phyloP scores from a whole-genome alignment of 257 asterid species.

The Asclepias syriaca region DNA sequence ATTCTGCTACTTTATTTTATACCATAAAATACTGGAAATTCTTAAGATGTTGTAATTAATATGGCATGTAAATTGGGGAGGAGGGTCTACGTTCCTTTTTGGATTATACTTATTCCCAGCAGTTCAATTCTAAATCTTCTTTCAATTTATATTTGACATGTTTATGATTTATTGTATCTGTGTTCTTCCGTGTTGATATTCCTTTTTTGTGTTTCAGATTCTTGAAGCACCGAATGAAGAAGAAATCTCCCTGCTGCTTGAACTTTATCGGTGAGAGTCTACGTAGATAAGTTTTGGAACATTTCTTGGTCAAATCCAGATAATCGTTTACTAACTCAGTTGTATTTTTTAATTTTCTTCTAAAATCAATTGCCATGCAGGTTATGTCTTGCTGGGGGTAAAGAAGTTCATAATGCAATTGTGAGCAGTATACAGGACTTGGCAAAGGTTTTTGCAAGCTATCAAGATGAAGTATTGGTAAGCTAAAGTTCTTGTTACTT shows the following conservation, averaged over 20 bases:
- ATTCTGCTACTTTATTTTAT: too few relatives aligned
- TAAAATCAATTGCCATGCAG: constrained; percentile 41
- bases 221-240: constrained; percentile 90
- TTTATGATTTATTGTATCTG: constrained; percentile 3
- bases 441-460: constrained; percentile 79
- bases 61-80: too few relatives aligned
- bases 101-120: neutral
- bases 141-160: neutral
- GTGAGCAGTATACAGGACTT: constrained; percentile 98
- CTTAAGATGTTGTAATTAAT: too few relatives aligned
- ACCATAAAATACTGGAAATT: too few relatives aligned
- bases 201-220: constrained; percentile 52
- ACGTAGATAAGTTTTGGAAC: neutral
- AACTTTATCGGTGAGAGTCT: constrained; percentile 68
- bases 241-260: constrained; percentile 87
- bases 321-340: constrained; percentile 10
- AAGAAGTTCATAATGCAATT: constrained; percentile 86
- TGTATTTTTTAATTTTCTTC: constrained; percentile 6
- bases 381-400: constrained; percentile 87
- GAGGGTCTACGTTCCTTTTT: neutral
- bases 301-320: neutral
- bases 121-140: neutral
- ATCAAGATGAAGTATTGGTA: constrained; percentile 95
- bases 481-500: constrained; percentile 1
- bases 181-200: constrained; percentile 17